Percentiles rank a stretch among this genome's conserved stretches.
phyloP scores from a whole-genome alignment of 2,329 filamentous ascomycete species.

The Lecanoromycetidae sp. region DNA sequence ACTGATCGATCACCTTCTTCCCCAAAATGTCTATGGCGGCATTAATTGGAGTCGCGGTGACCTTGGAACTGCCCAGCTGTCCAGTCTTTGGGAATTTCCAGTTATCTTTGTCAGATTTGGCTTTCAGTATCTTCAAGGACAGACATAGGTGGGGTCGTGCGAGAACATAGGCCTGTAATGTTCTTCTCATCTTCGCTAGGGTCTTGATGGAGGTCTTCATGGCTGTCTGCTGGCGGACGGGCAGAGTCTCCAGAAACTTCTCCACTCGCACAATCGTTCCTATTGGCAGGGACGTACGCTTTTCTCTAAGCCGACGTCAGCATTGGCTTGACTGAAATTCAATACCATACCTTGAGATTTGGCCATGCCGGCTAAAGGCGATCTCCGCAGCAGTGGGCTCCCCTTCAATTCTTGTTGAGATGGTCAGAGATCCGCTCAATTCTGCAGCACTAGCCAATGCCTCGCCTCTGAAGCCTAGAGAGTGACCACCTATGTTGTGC shows the following conservation, averaged over 20 bases:
- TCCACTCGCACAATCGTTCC: slow-evolving; percentile 49
- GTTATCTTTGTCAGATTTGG: slow-evolving; percentile 49
- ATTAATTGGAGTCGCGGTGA: slow-evolving; percentile 30
- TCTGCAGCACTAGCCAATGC: slow-evolving; percentile 51
- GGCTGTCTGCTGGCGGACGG: slow-evolving; percentile 46
- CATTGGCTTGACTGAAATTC: neutral
- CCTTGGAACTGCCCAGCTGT: neutral
- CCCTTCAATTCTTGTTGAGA: slow-evolving; percentile 46
- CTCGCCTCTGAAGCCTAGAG: slow-evolving; percentile 53
- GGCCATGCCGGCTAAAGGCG: slow-evolving; percentile 40
- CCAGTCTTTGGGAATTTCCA: slow-evolving; percentile 45
- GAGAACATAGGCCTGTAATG: slow-evolving; percentile 48
- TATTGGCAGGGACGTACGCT: slow-evolving; percentile 42
- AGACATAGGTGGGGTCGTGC: slow-evolving; percentile 45
- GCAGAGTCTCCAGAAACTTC: slow-evolving; percentile 45
- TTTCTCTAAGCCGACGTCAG: slow-evolving; percentile 22
- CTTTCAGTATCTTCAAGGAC: slow-evolving; percentile 43
- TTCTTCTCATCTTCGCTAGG: slow-evolving; percentile 39
- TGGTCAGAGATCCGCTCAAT: slow-evolving; percentile 39
- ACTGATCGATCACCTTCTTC: slow-evolving; percentile 41
- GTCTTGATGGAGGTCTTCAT: slow-evolving; percentile 40
- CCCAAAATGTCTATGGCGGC: slow-evolving; percentile 46
- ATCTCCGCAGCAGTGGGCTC: slow-evolving; percentile 43
- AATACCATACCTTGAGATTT: slow-evolving; percentile 32
- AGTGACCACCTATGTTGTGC: slow-evolving; percentile 41